phyloP scores from a whole-genome alignment of 1,284 basidiomycete genomes.

The Fistulinella staudtii region DNA sequence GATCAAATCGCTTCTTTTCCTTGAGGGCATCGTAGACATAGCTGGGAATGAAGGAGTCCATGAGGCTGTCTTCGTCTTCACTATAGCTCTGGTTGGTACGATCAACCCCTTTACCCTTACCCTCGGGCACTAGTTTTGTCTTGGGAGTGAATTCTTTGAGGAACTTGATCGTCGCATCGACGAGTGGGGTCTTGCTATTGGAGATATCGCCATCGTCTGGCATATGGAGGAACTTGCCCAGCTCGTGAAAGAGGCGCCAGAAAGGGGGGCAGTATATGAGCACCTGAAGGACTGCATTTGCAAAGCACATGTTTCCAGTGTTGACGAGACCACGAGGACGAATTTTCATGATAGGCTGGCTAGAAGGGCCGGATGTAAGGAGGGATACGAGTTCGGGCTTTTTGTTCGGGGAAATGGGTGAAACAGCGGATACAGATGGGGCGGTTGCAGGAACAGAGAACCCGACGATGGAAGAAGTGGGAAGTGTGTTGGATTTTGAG shows the following conservation, averaged over 20 bases:
- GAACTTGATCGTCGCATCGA: constrained; percentile 83
- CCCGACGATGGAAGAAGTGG: constrained; percentile 62
- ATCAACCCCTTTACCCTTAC: constrained; percentile 34
- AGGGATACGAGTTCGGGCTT: constrained; percentile 56
- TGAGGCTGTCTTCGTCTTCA: constrained; percentile 35
- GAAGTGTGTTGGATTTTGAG: constrained; percentile 43
- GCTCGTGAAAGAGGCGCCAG: constrained; percentile 71
- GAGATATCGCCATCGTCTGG: constrained; percentile 37
- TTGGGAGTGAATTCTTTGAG: constrained; percentile 69
- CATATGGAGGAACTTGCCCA: constrained; percentile 51
- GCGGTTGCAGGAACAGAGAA: constrained; percentile 57
- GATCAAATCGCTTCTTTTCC: constrained; percentile 90
- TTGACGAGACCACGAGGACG: constrained; percentile 87
- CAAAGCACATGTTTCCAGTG: constrained; percentile 97
- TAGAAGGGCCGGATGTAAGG: constrained; percentile 46
- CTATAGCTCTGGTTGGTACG: constrained; percentile 16
- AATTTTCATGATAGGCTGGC: constrained; percentile 35
- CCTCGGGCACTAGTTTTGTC: constrained; percentile 19
- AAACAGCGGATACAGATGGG: constrained; percentile 17
- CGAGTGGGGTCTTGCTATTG: constrained; percentile 63
- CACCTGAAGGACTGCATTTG: constrained; percentile 90
- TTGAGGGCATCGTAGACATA: constrained; percentile 96
- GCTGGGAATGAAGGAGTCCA: constrained; percentile 81
- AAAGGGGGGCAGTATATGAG: constrained; percentile 89
- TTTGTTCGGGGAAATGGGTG: constrained; percentile 42